A percentile compares a stretch with the other conserved stretches of the same genome.
phyloP scores from a whole-genome alignment of 148 eudicot genomes.

The Diospyros lotus region DNA sequence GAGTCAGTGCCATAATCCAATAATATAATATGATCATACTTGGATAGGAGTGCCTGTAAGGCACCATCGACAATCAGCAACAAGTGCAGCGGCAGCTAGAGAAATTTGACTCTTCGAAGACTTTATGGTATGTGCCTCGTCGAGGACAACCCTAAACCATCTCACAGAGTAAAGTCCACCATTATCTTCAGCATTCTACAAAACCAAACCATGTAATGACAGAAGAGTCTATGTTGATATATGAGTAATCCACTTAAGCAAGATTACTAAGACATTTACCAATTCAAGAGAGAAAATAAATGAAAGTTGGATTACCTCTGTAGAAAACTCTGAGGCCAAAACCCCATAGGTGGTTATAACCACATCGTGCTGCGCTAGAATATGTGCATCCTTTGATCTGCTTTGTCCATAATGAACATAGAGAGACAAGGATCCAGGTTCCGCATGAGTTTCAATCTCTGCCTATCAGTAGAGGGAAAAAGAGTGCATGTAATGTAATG shows the following conservation, averaged over 20 bases:
- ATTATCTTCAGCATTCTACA: slow-evolving; percentile 67
- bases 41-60: slow-evolving; percentile 99
- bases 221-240: background rate
- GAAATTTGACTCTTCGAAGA: slow-evolving; percentile 92
- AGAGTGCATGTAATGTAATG: slow-evolving; percentile 3
- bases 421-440: slow-evolving; percentile 72
- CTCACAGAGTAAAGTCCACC: slow-evolving; percentile 75
- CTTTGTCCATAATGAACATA: slow-evolving; percentile 87
- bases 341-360: slow-evolving; percentile 95
- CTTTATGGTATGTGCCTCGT: slow-evolving; percentile 95
- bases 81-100: slow-evolving; percentile 73
- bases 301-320: slow-evolving; percentile 49
- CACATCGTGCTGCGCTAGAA: slow-evolving; percentile 73
- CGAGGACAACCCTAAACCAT: slow-evolving; percentile 95
- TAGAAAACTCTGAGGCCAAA: slow-evolving; percentile 76
- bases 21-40: slow-evolving; percentile 29
- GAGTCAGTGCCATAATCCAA: background rate
- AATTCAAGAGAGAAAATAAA: too few relatives aligned
- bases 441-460: slow-evolving; percentile 89
- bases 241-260: background rate
- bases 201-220: slow-evolving; percentile 9
- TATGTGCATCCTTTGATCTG: slow-evolving; percentile 74
- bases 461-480: slow-evolving; percentile 38
- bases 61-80: slow-evolving; percentile 93
- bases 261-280: background rate